Base-by-base conservation (phyloP, 1,139 yeast genomes). In the Candida anutae region DNA sequence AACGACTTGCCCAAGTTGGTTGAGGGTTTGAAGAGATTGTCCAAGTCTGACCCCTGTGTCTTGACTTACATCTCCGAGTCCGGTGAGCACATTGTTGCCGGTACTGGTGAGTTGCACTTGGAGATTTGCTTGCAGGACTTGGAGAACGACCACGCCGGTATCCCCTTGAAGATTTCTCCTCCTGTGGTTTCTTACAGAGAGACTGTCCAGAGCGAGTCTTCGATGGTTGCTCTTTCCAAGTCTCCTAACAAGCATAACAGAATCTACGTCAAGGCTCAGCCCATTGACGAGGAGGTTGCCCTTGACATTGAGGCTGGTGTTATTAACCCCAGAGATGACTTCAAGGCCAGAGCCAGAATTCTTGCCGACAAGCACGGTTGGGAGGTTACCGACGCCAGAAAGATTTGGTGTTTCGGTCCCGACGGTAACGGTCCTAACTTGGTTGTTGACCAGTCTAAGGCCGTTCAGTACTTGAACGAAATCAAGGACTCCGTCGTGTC, bases 361-460 rank as follows among this genome's bases (percentile, higher is more conserved):
- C 76, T 90, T 77, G 97, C 98, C 60, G 98, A 90, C 66, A 95
- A 90, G 66, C 93, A 69, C 81, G 96, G 90, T 53, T 90, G 98
- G 98, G 97, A 90, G 64, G 96, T 90, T 61, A 77, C 95, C 56
- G 98, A 90, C 61, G 98, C 97, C 71, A 87, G 98, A 82, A 90
- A 90, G 93, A 90, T 90, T 62, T 90, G 98, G 98, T 87, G 96
- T 83, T 90, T 90, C 87, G 98, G 98, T 76, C 98, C 98, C 65
- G 98, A 90, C 61, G 96, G 96, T 73, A 77, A 75, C 67, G 98
- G 98, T 74, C 90, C 98, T 59, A 90, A 90, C 77, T 70, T 90
- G 64, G 96, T 90, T 63, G 94, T 90, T 69, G 98, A 90, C 75
- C 96, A 88, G 75, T 88, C 98, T 61, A 90, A 90, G 90, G 97